Evolutionary conservation across 768 basidiomycete genomes (phyloP), one percentile per base, ranked within the genome.

Genomic region (Collybia mongolica): DNA sequence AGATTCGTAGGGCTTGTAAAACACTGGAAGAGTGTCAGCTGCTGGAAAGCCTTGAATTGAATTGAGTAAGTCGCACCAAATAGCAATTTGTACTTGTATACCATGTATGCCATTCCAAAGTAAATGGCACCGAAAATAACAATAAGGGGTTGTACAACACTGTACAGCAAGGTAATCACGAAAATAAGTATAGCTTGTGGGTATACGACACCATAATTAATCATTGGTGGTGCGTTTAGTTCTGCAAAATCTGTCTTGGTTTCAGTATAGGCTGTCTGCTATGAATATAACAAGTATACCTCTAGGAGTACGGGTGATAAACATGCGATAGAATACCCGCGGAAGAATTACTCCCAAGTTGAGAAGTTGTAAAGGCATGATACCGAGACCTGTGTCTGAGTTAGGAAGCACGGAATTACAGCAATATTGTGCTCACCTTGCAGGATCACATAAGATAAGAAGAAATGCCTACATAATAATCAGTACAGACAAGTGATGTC

Each of bases 1-100:
- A 2, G 90, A 93, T 70, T 98, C 95, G 68, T 98, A 98, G 0
- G 97, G 96, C 62, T 98, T 98, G 74, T 97, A 97, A 74, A 96
- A 98, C 17, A 98, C 94, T 97, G 29, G 7, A 38, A 15, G 17
- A 37, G 14, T 11, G 6, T 8, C 24, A 32, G 41, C 42, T 52
- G 53, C 26, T 39, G 29, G 44, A 44, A 17, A 24, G 12, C 11
- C 11, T 9, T 32, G 4, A 32, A 22, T 20, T 29, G 41, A 36
- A n/a, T n/a, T n/a, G n/a, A 42, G 22, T 37, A 6, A 23, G 7
- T 69, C 90, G 49, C 50, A 95, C 95, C 93, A 59, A 96, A 97
- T 0, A 98, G 74, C 3, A 98, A 77, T 60, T 97, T 96, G 73
- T 98, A 97, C 74, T 99, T 99, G 81, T 98, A 98, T 2, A 97